A percentile compares a stretch with the other conserved stretches of the same genome.
Evolutionary conservation across 805 yeast genomes (phyloP).

Genomic region (Novakomyces olei): DNA sequence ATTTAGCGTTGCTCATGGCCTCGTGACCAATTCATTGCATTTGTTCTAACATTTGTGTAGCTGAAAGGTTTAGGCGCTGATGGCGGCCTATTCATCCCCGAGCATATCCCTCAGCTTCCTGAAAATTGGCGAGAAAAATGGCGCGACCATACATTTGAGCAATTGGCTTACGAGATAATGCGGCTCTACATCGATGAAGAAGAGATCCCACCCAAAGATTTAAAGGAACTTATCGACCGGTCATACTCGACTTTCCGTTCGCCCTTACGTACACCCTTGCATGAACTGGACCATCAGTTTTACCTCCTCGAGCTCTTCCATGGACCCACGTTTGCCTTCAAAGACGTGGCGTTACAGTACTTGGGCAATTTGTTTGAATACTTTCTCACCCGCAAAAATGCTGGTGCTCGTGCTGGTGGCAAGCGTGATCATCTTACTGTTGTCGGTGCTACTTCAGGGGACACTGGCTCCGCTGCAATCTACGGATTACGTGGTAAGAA

Average conservation of each 20-base stretch:
- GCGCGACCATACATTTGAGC: constrained; percentile 57
- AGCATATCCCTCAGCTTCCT: constrained; percentile 48
- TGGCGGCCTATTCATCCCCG: constrained; percentile 87
- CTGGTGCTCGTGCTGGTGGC: constrained; percentile 19
- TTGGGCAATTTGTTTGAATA: constrained; percentile 92
- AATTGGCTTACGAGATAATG: constrained; percentile 70
- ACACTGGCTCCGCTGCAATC: constrained; percentile 97
- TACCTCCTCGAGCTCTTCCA: constrained; percentile 84
- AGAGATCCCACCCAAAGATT: constrained; percentile 55
- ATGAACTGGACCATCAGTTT: constrained; percentile 28
- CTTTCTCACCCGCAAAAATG: constrained; percentile 59
- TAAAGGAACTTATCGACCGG: constrained; percentile 34
- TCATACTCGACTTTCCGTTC: constrained; percentile 85
- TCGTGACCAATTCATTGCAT: neutral
- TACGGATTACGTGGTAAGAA: constrained; percentile 92
- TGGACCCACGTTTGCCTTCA: constrained; percentile 98
- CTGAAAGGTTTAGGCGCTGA: constrained; percentile 67
- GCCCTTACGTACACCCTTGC: constrained; percentile 70
- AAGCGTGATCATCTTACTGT: constrained; percentile 65
- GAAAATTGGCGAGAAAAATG: constrained; percentile 37
- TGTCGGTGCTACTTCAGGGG: constrained; percentile 98
- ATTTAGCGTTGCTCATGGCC: neutral
- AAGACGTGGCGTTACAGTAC: constrained; percentile 94
- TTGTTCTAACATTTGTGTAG: neutral
- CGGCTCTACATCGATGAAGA: constrained; percentile 46